A percentile compares a stretch with the other conserved stretches of the same genome.
phyloP scores from a whole-genome alignment of 345 rosid species.

The Mangifera indica region DNA sequence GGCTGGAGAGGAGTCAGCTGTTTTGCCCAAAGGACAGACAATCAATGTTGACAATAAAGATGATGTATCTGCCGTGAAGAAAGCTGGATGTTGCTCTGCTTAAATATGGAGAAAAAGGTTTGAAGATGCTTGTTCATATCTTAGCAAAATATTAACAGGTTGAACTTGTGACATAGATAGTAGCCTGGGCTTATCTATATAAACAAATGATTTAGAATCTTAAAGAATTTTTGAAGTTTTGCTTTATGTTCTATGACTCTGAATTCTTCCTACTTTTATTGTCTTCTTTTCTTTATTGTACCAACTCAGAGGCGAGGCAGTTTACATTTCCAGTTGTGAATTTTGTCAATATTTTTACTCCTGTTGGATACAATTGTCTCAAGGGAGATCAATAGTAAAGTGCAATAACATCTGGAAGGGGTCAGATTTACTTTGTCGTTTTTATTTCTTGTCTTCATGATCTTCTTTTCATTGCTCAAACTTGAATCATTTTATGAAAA shows the following conservation, averaged over 20 bases:
- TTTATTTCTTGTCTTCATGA: not conserved
- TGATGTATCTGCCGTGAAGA: slow-evolving; percentile 79
- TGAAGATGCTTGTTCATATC: slow-evolving; percentile 12
- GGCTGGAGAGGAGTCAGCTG: slow-evolving; percentile 73
- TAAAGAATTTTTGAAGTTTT: slow-evolving; percentile 1
- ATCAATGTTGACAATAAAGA: slow-evolving; percentile 65
- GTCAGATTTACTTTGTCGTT: not conserved
- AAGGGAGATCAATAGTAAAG: not conserved
- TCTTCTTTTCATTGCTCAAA: no score
- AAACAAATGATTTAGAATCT: slow-evolving; percentile 12
- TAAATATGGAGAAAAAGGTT: slow-evolving; percentile 20
- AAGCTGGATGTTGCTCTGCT: slow-evolving; percentile 73
- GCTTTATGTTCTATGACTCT: slow-evolving; percentile 9
- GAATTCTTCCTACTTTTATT: not conserved
- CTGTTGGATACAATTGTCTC: not conserved
- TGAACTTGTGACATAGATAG: slow-evolving; percentile 10
- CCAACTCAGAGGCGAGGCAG: not conserved
- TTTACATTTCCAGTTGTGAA: no score
- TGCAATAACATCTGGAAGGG: not conserved
- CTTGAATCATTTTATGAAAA: no score
- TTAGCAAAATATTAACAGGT: slow-evolving; percentile 11
- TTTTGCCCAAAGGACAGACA: slow-evolving; percentile 80
- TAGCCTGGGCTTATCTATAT: not conserved
- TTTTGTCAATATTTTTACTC: no score
- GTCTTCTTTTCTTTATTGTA: not conserved